Conservation (phyloP, 768 basidiomycete species). For the Phanerochaete carnosa region DNA sequence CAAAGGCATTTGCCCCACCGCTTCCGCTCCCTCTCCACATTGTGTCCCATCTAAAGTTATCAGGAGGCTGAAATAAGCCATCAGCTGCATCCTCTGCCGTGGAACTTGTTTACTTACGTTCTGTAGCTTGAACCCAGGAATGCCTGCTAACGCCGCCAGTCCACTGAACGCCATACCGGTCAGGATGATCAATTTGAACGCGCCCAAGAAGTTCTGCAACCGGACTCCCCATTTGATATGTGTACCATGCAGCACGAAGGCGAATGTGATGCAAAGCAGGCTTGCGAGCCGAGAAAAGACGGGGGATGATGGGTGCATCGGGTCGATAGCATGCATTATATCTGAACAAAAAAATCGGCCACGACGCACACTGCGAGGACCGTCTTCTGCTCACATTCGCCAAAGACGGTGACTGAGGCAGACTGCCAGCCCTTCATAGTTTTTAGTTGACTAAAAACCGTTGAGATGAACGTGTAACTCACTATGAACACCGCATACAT, state of each 20-base stretch:
- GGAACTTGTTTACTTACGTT: conserved; percentile 39
- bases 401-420: conserved; percentile 62
- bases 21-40: conserved; percentile 63
- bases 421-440: conserved; percentile 58
- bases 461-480: conserved; percentile 23
- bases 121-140: conserved; percentile 47
- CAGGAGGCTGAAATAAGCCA: conserved; percentile 30
- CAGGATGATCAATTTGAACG: conserved; percentile 59
- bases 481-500: conserved; percentile 58
- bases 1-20: conserved; percentile 53
- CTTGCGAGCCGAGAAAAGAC: conserved; percentile 52
- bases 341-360: conserved; percentile 39
- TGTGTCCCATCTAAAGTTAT: conserved; percentile 56
- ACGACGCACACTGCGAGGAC: not conserved
- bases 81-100: not conserved
- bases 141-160: conserved; percentile 43
- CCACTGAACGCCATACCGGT: conserved; percentile 51
- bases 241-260: conserved; percentile 54
- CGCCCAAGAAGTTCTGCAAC: conserved; percentile 61
- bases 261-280: conserved; percentile 52
- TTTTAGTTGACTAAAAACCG: not conserved
- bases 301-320: conserved; percentile 40
- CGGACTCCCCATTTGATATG: conserved; percentile 52
- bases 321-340: conserved; percentile 48
- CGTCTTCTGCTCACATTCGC: conserved; percentile 51